A percentile compares a stretch with the other conserved stretches of the same genome.
Evolutionary conservation across 2,329 filamentous ascomycete genomes (phyloP).

Genomic region (Pseudogymnoascus sp.): DNA sequence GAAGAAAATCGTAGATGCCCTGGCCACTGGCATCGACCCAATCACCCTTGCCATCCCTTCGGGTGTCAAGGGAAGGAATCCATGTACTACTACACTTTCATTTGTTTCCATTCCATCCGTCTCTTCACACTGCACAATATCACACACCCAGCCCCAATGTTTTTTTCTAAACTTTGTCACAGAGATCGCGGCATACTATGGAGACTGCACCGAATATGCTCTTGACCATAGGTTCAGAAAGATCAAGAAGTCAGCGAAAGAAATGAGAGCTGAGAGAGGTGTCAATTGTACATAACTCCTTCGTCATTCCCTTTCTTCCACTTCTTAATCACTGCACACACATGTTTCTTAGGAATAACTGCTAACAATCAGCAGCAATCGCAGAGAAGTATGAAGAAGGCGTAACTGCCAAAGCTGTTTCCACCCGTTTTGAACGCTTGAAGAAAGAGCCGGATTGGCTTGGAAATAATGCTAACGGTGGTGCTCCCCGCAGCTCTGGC

Average conservation of each 20-base stretch:
- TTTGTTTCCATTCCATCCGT: neutral
- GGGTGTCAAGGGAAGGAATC: conserved; percentile 7
- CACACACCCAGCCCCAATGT: neutral
- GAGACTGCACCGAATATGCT: conserved; percentile 18
- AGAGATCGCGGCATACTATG: conserved; percentile 20
- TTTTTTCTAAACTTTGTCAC: conserved; percentile 14
- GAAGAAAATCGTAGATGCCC: conserved; percentile 28
- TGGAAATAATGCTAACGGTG: neutral
- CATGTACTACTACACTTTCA: conserved; percentile 1
- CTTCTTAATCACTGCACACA: conserved; percentile 11
- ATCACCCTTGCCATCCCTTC: conserved; percentile 24
- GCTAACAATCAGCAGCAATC: conserved; percentile 25
- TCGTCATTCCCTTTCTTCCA: conserved; percentile 15
- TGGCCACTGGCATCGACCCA: conserved; percentile 29
- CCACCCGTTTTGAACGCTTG: conserved; percentile 22
- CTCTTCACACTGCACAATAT: conserved; percentile 8
- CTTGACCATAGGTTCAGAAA: conserved; percentile 25
- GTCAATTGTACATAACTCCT: conserved; percentile 12
- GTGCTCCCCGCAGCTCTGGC: neutral
- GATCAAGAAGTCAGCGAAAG: conserved; percentile 23
- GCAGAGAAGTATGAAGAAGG: conserved; percentile 21
- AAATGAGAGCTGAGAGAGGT: conserved; percentile 14
- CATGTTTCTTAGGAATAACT: conserved; percentile 11
- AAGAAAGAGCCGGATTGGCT: conserved; percentile 20
- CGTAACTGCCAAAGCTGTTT: conserved; percentile 24